Evolutionary conservation across 2,329 filamentous ascomycete genomes (phyloP).

Genomic region (Phialophora chinensis): DNA sequence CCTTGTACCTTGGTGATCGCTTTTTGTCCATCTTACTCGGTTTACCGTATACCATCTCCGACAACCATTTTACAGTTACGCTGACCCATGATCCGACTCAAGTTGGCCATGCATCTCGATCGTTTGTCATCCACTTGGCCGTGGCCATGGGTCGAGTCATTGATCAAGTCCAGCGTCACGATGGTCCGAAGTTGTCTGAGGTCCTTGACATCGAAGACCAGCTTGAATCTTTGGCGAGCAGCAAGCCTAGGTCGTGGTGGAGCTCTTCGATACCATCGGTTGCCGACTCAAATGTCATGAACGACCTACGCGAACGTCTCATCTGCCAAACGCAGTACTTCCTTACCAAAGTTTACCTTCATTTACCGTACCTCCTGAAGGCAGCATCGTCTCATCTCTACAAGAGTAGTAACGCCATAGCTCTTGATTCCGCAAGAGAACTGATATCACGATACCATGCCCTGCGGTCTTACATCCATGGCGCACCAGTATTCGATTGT

Average conservation of each 20-base stretch:
- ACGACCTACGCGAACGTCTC: constrained; percentile 20
- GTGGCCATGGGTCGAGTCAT: constrained; percentile 19
- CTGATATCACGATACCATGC: constrained; percentile 17
- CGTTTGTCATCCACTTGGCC: constrained; percentile 22
- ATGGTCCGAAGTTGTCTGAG: constrained; percentile 17
- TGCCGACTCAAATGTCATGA: neutral
- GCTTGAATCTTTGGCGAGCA: constrained; percentile 15
- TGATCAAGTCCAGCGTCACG: constrained; percentile 18
- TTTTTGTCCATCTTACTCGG: constrained; percentile 24
- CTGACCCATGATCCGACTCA: constrained; percentile 1
- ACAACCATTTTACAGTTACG: constrained; percentile 20
- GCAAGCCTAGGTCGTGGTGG: constrained; percentile 14
- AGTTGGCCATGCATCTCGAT: constrained; percentile 13
- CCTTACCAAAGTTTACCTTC: constrained; percentile 18
- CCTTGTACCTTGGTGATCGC: constrained; percentile 20
- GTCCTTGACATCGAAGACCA: constrained; percentile 24
- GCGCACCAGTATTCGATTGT: constrained; percentile 17
- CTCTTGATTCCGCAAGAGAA: constrained; percentile 11
- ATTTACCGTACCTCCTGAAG: constrained; percentile 23
- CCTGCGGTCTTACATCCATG: constrained; percentile 15
- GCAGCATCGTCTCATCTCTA: constrained; percentile 21
- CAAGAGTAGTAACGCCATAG: constrained; percentile 8
- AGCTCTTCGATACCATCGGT: constrained; percentile 1
- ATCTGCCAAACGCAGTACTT: constrained; percentile 21
- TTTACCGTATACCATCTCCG: constrained; percentile 19